These are phyloP conservation scores for Leishmania lainsoni DNA, from an alignment of 208 protist genomes.

Conservation along the genomic window DNA sequence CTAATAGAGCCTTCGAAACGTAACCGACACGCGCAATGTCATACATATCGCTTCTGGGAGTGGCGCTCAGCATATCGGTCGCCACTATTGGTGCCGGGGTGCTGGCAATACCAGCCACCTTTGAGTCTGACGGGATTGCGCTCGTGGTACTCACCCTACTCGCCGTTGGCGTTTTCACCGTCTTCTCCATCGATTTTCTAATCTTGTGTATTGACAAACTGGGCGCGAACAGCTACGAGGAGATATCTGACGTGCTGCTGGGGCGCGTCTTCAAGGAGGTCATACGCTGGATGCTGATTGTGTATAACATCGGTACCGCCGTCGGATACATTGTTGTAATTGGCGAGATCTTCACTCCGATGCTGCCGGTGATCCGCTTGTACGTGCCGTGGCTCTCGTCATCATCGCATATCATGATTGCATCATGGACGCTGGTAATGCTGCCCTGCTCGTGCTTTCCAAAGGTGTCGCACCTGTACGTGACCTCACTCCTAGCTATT, in stretches of 20 bases:
- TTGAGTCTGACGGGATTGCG: constrained; percentile 48
- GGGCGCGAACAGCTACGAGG: constrained; percentile 58
- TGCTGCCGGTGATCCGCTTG: constrained; percentile 49
- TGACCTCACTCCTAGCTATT: constrained; percentile 56
- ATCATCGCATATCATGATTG: constrained; percentile 40
- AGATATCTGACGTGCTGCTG: constrained; percentile 56
- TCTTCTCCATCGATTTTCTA: constrained; percentile 69
- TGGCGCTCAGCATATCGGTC: constrained; percentile 67
- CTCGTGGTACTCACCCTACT: constrained; percentile 39
- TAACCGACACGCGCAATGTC: constrained; percentile 16
- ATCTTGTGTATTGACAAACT: constrained; percentile 58
- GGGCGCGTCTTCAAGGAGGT: constrained; percentile 46
- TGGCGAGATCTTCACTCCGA: constrained; percentile 52
- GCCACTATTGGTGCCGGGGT: constrained; percentile 68
- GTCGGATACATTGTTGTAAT: constrained; percentile 75
- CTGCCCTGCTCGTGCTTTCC: constrained; percentile 65
- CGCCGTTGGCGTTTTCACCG: constrained; percentile 46
- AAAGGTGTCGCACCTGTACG: constrained; percentile 44
- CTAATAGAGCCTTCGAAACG: neutral
- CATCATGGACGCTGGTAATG: constrained; percentile 54
- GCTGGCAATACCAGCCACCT: constrained; percentile 52
- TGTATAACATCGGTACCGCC: constrained; percentile 61
- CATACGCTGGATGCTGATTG: constrained; percentile 71
- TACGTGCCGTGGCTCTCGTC: constrained; percentile 50
- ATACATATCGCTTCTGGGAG: constrained; percentile 31